Conservation (phyloP, 2,329 filamentous ascomycete species). For the Fusarium nurragi region DNA sequence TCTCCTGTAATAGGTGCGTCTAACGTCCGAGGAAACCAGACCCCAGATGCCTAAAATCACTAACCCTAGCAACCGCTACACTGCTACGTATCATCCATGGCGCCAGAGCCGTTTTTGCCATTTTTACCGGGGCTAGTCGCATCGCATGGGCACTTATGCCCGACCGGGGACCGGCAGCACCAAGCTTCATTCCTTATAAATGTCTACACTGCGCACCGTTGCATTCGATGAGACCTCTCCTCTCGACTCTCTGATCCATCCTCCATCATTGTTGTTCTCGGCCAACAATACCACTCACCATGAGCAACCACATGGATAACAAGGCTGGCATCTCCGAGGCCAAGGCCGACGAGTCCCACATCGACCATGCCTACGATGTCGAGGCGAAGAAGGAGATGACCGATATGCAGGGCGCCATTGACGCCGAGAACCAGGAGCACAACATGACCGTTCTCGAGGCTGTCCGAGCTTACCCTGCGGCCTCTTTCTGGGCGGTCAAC, state of each 20-base stretch:
- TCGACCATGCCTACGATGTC: constrained; percentile 35
- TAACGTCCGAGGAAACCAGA: constrained; percentile 12
- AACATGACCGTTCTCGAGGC: constrained; percentile 52
- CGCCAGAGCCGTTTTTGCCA: constrained; percentile 3
- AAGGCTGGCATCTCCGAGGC: constrained; percentile 30
- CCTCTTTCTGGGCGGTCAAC: constrained; percentile 58
- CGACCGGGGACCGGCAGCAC: not conserved
- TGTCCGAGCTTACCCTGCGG: constrained; percentile 54
- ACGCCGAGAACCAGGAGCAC: constrained; percentile 55
- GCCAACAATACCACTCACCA: constrained; percentile 21
- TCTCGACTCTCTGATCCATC: not conserved
- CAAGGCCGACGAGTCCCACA: constrained; percentile 14
- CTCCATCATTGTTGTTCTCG: constrained; percentile 19
- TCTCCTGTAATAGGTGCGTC: constrained; percentile 33
- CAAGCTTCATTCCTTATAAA: constrained; percentile 14
- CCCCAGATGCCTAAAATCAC: constrained; percentile 38
- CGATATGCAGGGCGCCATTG: constrained; percentile 40
- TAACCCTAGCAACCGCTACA: not conserved
- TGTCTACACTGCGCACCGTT: constrained; percentile 3
- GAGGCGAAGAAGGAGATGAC: constrained; percentile 30
- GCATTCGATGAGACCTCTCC: not conserved
- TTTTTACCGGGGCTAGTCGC: constrained; percentile 1
- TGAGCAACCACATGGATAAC: constrained; percentile 21
- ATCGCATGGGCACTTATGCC: constrained; percentile 1
- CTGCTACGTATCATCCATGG: constrained; percentile 19